Evolutionary conservation across 1,139 yeast genomes (phyloP).

Genomic region (Yamadazyma dendronema): DNA sequence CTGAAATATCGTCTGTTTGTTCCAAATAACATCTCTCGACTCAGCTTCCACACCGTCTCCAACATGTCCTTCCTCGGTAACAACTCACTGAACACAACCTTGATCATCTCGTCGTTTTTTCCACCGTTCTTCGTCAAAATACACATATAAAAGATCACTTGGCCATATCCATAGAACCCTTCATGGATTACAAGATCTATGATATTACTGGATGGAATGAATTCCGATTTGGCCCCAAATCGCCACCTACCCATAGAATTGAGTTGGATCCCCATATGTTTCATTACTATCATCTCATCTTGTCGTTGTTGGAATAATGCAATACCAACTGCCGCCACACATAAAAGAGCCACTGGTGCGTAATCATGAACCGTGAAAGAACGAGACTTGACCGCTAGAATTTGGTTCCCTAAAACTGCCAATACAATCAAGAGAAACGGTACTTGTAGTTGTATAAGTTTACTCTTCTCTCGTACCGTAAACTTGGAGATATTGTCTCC

Average conservation of each 20-base stretch:
- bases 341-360: too few species aligned
- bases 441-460: too few species aligned
- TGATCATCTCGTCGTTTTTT: conserved; percentile 30
- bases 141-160: conserved; percentile 61
- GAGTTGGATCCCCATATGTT: conserved; percentile 38
- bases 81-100: conserved; percentile 50
- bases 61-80: conserved; percentile 45
- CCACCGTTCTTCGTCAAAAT: conserved; percentile 44
- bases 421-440: too few species aligned
- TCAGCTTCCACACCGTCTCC: conserved; percentile 38
- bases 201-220: conserved; percentile 52
- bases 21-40: conserved; percentile 40
- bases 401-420: too few species aligned
- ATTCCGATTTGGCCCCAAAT: conserved; percentile 29
- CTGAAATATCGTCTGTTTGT: conserved; percentile 37
- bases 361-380: too few species aligned
- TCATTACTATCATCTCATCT: conserved; percentile 36
- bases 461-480: too few species aligned
- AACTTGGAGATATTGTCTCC: too few species aligned
- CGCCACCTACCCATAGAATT: conserved; percentile 24
- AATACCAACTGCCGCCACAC: too few species aligned
- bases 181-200: conserved; percentile 66
- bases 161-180: conserved; percentile 60
- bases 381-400: too few species aligned
- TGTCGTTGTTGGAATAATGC: conserved; percentile 25